These are phyloP conservation scores for Podospora appendiculata DNA, from an alignment of 495 filamentous ascomycete genomes.

Conservation along the genomic window DNA sequence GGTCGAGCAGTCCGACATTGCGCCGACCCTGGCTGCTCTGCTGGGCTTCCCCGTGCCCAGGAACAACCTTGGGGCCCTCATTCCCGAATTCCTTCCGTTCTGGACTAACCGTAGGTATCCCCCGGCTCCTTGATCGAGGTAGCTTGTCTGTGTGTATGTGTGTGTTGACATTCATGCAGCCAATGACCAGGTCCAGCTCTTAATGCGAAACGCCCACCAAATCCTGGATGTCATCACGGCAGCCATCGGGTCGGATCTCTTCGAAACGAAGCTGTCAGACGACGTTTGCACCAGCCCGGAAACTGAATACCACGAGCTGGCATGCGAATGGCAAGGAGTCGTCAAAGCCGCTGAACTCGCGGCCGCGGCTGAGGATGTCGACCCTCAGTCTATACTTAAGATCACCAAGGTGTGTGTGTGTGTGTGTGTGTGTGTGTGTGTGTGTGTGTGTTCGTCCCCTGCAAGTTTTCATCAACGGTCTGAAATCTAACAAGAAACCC, in stretches of 20 bases:
- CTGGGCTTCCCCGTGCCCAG: conserved; percentile 84
- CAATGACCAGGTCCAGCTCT: conserved; percentile 53
- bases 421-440: too few species aligned
- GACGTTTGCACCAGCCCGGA: conserved; percentile 36
- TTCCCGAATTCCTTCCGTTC: conserved; percentile 66
- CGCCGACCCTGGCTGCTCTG: conserved; percentile 79
- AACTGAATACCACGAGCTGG: conserved; percentile 50
- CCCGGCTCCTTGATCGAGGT: too few species aligned
- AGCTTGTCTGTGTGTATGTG: too few species aligned
- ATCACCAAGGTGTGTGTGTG: conserved; percentile 23
- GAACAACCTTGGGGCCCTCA: conserved; percentile 87
- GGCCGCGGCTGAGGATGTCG: neutral
- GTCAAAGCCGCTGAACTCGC: conserved; percentile 13
- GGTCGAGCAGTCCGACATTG: conserved; percentile 89
- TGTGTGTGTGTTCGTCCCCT: too few species aligned
- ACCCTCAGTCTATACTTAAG: conserved; percentile 16
- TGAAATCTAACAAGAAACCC: conserved; percentile 8
- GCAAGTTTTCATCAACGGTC: neutral
- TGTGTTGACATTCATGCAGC: conserved; percentile 24
- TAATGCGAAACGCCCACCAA: conserved; percentile 71
- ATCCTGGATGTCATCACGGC: conserved; percentile 64
- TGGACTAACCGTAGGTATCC: conserved; percentile 54
- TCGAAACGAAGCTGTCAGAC: conserved; percentile 28
- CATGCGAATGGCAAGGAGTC: conserved; percentile 55
- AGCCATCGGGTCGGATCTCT: conserved; percentile 53